Base-by-base conservation (phyloP, 2,329 filamentous ascomycete species). In the Sclerotinia minor region DNA sequence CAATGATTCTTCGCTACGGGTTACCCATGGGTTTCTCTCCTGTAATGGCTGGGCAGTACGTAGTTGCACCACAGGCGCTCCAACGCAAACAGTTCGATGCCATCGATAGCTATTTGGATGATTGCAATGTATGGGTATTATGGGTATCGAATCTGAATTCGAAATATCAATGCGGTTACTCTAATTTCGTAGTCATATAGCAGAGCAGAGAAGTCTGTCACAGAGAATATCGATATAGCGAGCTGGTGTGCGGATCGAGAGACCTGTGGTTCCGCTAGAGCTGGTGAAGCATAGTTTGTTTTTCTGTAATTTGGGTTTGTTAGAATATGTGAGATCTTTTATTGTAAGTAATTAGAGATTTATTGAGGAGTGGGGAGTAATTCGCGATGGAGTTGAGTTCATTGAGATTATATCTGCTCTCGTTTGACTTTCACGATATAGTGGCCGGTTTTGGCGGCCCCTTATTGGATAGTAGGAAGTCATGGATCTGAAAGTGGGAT, bases 141-240 rank as follows among this genome's bases (percentile, higher is more conserved):
- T 54, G 8, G 50, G 11, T 17, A 54, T n/a, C n/a, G 6, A 7
- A 32, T 32, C 5, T 7, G n/a, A 53, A 38, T 2, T 13, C 38
- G 38, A 38, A 38, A 38, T 38, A 2, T 9, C 13, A 1, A 9
- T 35, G 1, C 35, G 5, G 5, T 13, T 15, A 5, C 67, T 47
- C 8, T n/a, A 65, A 32, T 11, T 41, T 21, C 8, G 53, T 69
- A 15, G 41, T 84, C 9, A 94, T 82, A 76, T 95, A 94, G 19
- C 83, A 83, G 0, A 83, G 0, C 92, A 82, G 0, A 90, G 90
- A 0, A 90, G 90, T 3, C 92, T 84, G 71, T 91, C 89, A 74
- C 91, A 94, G 3, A 94, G 85, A 44, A 96, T 81, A 77, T 96
- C 92, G 0, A 93, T 92, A 75, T 96, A 97, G 80, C 95, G 95